Evolutionary conservation across 1,284 basidiomycete species (phyloP), one percentile per base, ranked within the genome.

Genomic region (Apiotrichum gracile): DNA sequence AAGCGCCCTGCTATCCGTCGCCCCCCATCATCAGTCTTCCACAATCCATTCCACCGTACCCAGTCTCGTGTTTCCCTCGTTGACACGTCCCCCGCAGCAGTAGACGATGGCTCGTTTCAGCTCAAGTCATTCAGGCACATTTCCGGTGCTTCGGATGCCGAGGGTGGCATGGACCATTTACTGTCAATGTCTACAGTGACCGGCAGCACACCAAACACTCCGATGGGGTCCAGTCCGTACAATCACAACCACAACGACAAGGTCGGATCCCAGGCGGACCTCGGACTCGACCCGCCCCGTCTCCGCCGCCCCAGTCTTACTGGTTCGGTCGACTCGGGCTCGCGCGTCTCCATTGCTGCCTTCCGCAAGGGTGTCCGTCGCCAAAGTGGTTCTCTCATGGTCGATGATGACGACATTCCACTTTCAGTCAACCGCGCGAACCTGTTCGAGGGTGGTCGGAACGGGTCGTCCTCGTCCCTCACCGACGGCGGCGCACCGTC

Each of bases 41-140:
- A 61, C 47, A 68, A 65, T 46, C 65, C 67, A 2, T 72, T 72
- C 52, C 53, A 51, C 25, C 61, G 66, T 12, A 61, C 69, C 1
- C 51, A 53, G 16, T 70, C 69, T 6, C 68, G 69, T 22, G 52
- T 57, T 1, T 67, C 67, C 2, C 42, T 67, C 13, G 53, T 47
- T 16, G 67, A 69, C 39, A 2, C 51, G 41, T 13, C 47, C 51
- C 8, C 35, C 35, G 12, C 60, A 2, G 27, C 42, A 12, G 35
- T 40, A 10, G 71, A 74, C 50, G 68, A 71, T 35, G 63, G 66
- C 2, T 69, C 67, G 2, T 75, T 75, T 61, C 69, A 69, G 52
- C 65, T 75, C 35, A 68, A 63, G 49, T 61, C 64, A 2, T 75
- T 75, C 52, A 62, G 73, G 13, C 73, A 75, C 53, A 64, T 75